phyloP scores from a whole-genome alignment of 495 filamentous ascomycete species.

The Xylaria acuta region DNA sequence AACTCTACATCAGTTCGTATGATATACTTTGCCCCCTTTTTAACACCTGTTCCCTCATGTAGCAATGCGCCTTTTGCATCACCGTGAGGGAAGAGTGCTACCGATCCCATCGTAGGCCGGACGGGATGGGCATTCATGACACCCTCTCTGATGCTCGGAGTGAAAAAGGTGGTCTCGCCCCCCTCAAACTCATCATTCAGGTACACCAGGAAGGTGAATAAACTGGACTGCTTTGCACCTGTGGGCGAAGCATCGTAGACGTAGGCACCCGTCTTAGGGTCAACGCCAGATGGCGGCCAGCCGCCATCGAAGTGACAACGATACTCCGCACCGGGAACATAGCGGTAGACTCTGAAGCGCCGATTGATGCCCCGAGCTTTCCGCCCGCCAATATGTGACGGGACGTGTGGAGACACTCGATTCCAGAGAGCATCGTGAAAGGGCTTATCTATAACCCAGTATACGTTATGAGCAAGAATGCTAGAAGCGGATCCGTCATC shows the following conservation, averaged over 20 bases:
- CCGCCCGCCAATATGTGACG: conserved; percentile 41
- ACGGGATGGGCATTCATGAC: conserved; percentile 55
- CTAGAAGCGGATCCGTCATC: conserved; percentile 50
- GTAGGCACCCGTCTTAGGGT: conserved; percentile 45
- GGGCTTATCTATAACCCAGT: conserved; percentile 54
- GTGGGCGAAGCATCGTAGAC: conserved; percentile 53
- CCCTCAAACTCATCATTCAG: conserved; percentile 59
- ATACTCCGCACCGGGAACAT: conserved; percentile 58
- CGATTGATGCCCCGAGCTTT: conserved; percentile 53
- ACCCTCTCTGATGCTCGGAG: conserved; percentile 51
- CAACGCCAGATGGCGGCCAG: conserved; percentile 55
- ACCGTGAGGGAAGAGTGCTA: conserved; percentile 56
- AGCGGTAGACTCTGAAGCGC: conserved; percentile 56
- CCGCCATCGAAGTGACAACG: conserved; percentile 55
- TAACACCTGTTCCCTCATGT: conserved; percentile 57
- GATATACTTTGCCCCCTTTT: conserved; percentile 54
- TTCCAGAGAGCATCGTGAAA: conserved; percentile 53
- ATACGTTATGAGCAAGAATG: conserved; percentile 59
- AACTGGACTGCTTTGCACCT: conserved; percentile 51
- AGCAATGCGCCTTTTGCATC: conserved; percentile 50
- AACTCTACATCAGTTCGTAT: conserved; percentile 57
- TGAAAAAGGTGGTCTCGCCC: conserved; percentile 59
- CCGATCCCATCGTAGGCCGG: conserved; percentile 53
- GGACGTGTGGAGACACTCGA: conserved; percentile 48
- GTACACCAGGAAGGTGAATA: conserved; percentile 60